phyloP scores from a whole-genome alignment of 352 stramenopile species.

The Globisporangium spinosum region DNA sequence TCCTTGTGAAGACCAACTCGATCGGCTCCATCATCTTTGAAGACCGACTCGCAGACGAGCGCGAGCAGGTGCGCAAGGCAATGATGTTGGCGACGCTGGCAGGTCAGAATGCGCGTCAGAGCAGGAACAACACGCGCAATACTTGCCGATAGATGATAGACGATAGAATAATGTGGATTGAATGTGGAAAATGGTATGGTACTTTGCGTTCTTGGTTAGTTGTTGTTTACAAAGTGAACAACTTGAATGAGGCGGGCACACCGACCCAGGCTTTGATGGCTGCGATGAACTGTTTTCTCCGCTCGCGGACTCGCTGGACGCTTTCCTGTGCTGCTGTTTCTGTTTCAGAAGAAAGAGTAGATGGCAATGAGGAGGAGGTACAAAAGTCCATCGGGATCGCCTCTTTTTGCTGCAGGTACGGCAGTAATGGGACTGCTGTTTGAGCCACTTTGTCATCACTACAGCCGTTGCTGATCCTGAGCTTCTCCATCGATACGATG shows the following conservation, averaged over 20 bases:
- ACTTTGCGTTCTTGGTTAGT: not conserved
- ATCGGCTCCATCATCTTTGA: slow-evolving; percentile 66
- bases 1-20: slow-evolving; percentile 40
- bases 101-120: not conserved
- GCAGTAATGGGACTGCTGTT: slow-evolving; percentile 14
- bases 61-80: slow-evolving; percentile 28
- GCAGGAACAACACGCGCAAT: not conserved
- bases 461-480: not conserved
- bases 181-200: not conserved
- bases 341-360: not conserved
- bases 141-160: not conserved
- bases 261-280: slow-evolving; percentile 32
- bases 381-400: slow-evolving; percentile 20
- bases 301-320: not conserved
- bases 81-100: slow-evolving; percentile 11
- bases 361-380: not conserved
- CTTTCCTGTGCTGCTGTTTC: not conserved
- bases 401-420: slow-evolving; percentile 40
- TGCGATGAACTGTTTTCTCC: slow-evolving; percentile 8
- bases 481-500: slow-evolving; percentile 7
- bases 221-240: slow-evolving; percentile 31
- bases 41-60: slow-evolving; percentile 33
- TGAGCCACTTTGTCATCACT: not conserved
- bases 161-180: not conserved
- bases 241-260: slow-evolving; percentile 32